phyloP scores from a whole-genome alignment of 352 stramenopile species.

The Thraustochytrium sp. region DNA sequence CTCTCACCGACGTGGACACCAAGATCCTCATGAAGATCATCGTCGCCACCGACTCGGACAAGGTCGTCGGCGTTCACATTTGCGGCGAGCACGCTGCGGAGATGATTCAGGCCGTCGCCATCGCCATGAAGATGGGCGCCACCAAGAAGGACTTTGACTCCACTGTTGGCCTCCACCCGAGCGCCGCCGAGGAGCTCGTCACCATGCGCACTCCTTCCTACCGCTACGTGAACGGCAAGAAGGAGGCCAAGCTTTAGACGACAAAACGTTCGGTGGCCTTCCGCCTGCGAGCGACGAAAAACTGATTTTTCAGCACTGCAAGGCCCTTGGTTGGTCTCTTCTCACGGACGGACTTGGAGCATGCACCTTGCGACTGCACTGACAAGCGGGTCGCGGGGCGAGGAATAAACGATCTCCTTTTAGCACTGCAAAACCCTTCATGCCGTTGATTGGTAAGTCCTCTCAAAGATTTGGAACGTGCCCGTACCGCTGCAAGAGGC shows the following conservation, averaged over 20 bases:
- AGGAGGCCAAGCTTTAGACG: conserved; percentile 14
- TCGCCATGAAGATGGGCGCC: conserved; percentile 94
- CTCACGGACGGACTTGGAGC: too few relatives aligned
- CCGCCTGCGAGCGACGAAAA: too few relatives aligned
- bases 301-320: too few relatives aligned
- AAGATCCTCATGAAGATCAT: conserved; percentile 71
- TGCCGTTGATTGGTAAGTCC: too few relatives aligned
- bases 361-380: too few relatives aligned
- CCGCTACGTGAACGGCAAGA: conserved; percentile 4
- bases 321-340: too few relatives aligned
- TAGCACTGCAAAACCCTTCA: too few relatives aligned
- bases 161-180: conserved; percentile 90
- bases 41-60: conserved; percentile 44
- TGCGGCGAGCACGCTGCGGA: conserved; percentile 87
- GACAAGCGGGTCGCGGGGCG: too few relatives aligned
- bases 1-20: conserved; percentile 58
- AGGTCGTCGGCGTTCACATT: conserved; percentile 90
- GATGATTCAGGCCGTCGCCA: conserved; percentile 95
- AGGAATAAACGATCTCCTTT: too few relatives aligned
- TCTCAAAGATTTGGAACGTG: too few relatives aligned
- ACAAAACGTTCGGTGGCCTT: too few relatives aligned
- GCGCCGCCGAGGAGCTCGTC: conserved; percentile 89
- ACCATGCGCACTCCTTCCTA: conserved; percentile 64
- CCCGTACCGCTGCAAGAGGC: too few relatives aligned
- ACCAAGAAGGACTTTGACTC: conserved; percentile 94